Evolutionary conservation across 176 grass and related monocot genomes (phyloP).

Genomic region (Oryza brachyantha): DNA sequence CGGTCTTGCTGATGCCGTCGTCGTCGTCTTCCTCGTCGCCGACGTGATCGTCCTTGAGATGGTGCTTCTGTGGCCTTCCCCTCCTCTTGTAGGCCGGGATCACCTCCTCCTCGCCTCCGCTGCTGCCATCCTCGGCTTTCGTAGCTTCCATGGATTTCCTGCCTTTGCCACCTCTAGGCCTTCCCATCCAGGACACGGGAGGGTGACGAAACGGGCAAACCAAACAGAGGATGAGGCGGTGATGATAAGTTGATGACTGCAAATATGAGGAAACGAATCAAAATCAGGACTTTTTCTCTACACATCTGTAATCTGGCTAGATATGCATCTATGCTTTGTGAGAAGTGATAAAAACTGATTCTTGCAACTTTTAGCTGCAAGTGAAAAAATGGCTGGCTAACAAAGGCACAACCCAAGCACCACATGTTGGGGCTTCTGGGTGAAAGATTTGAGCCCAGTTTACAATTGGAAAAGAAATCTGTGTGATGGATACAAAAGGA

Average conservation of each 20-base stretch:
- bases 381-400: background rate
- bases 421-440: background rate
- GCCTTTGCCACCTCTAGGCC: conserved; percentile 62
- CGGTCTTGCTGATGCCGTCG: background rate
- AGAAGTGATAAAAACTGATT: background rate
- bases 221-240: background rate
- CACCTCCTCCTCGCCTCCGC: conserved; percentile 57
- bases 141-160: conserved; percentile 46
- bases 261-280: conserved; percentile 8
- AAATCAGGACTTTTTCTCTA: background rate
- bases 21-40: conserved; percentile 40
- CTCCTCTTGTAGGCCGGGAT: conserved; percentile 62
- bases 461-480: background rate
- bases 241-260: conserved; percentile 5
- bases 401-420: background rate
- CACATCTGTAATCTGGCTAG: background rate
- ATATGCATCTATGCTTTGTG: background rate
- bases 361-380: background rate
- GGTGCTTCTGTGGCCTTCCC: conserved; percentile 59
- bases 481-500: background rate
- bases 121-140: conserved; percentile 57
- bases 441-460: background rate
- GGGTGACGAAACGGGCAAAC: background rate
- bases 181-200: conserved; percentile 56
- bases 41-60: conserved; percentile 41